These are phyloP conservation scores for Graphiopsis chlorocephala DNA, from an alignment of 2,329 filamentous ascomycete genomes.

Conservation along the genomic window DNA sequence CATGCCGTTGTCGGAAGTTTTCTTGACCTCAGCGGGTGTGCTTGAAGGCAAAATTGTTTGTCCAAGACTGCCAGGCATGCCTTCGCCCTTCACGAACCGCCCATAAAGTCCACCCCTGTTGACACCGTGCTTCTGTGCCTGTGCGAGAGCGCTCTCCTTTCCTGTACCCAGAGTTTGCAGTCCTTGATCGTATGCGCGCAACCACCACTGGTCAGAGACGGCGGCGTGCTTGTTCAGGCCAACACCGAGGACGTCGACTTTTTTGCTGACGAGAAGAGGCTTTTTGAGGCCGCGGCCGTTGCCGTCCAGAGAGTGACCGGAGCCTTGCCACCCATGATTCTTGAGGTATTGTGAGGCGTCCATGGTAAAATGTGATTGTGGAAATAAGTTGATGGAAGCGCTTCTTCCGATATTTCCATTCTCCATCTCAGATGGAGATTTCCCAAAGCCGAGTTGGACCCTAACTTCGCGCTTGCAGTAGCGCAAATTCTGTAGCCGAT, in stretches of 20 bases:
- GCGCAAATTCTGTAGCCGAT: neutral
- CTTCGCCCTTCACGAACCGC: conserved; percentile 79
- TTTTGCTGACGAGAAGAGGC: conserved; percentile 78
- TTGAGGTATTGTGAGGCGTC: conserved; percentile 79
- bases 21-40: conserved; percentile 1
- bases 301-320: conserved; percentile 81
- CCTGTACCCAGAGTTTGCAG: conserved; percentile 68
- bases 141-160: conserved; percentile 56
- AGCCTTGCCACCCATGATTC: conserved; percentile 85
- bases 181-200: conserved; percentile 89
- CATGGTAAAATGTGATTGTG: conserved; percentile 54
- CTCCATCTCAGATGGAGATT: neutral
- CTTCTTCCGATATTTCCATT: neutral
- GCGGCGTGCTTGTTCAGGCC: conserved; percentile 68
- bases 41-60: conserved; percentile 16
- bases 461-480: neutral
- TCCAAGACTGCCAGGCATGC: conserved; percentile 67
- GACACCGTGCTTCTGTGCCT: conserved; percentile 47
- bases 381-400: neutral
- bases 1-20: neutral
- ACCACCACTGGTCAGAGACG: conserved; percentile 88
- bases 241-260: conserved; percentile 75
- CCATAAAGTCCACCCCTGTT: conserved; percentile 66
- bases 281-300: conserved; percentile 74
- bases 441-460: neutral